Base-by-base conservation (phyloP, 2,329 filamentous ascomycete genomes). In the Aphanocladium album region DNA sequence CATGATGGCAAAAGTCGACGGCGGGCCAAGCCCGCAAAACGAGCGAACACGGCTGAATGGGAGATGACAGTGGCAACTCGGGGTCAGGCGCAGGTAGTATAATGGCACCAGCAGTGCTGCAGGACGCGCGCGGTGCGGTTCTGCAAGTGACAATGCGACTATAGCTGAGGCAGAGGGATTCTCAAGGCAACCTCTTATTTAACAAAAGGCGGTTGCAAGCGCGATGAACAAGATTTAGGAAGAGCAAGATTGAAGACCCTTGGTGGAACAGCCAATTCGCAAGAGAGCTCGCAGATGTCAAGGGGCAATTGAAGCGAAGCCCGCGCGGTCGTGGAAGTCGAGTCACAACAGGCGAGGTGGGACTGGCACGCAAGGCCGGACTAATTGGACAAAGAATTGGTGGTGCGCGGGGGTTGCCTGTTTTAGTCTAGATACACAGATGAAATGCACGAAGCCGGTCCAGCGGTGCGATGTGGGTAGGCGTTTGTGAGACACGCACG, bases 1-100 rank as follows among this genome's bases (percentile, higher is more conserved):
- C 68, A 70, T 70, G 58, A 46, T 19, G 37, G 27, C 45, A 47
- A 27, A 56, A 16, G 17, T 47, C 49, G 27, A 62, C 55, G 39
- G 52, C 51, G 23, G 27, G 52, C 39, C 39, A 41, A 41, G 4
- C 57, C 57, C 54, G 57, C 49, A 30, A 54, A 49, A 39, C 27
- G 14, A 60, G 30, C 14, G 23, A 19, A 9, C 2, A 37, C 53
- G 39, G 39, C 25, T 46, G 30, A 14, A 53, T 53, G 39, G 16
- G 19, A 27, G 49, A n/a, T 3, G 30, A 17, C 23, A 37, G 16
- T 37, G 49, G 49, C 16, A 52, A 27, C 25, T 41, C 50, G 14
- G 35, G 39, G 55, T 33, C 45, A 30, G 43, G 17, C 11, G 45
- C 27, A 45, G 45, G 45, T 45, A 33, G 30, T 30, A 5, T 5